phyloP scores from a whole-genome alignment of 805 yeast genomes.

The Clavispora asparagi region DNA sequence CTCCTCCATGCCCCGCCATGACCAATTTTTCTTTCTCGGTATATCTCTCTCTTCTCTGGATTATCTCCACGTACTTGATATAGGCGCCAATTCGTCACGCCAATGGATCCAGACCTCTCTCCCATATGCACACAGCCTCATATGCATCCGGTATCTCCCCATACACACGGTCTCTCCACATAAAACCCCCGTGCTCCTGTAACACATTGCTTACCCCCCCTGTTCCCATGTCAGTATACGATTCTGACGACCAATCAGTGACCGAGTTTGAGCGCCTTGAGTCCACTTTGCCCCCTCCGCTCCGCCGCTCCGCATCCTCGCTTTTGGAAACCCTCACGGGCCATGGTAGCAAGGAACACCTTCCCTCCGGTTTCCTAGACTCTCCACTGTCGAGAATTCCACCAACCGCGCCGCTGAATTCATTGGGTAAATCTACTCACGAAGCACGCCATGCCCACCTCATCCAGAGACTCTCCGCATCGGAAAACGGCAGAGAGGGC shows the following conservation, averaged over 20 bases:
- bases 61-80: too few species aligned
- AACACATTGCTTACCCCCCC: not conserved
- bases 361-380: slow-evolving; percentile 10
- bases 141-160: too few species aligned
- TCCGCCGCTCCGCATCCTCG: slow-evolving; percentile 35
- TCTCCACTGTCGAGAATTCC: slow-evolving; percentile 25
- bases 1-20: too few species aligned
- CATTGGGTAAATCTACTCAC: slow-evolving; percentile 8
- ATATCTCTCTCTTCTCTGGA: too few species aligned
- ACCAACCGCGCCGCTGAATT: slow-evolving; percentile 6
- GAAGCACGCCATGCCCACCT: slow-evolving; percentile 18
- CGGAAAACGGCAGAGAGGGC: slow-evolving; percentile 35
- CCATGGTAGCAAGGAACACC: slow-evolving; percentile 8
- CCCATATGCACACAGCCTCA: not conserved
- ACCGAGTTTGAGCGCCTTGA: slow-evolving; percentile 39
- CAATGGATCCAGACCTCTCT: too few species aligned
- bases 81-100: too few species aligned
- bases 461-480: slow-evolving; percentile 24
- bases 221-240: slow-evolving; percentile 7
- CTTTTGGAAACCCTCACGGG: slow-evolving; percentile 27
- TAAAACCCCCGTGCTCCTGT: not conserved
- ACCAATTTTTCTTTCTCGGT: too few species aligned
- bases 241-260: slow-evolving; percentile 24
- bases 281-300: slow-evolving; percentile 35
- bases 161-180: too few species aligned